phyloP scores from a whole-genome alignment of 306 rosid species.

The Casuarina glauca region DNA sequence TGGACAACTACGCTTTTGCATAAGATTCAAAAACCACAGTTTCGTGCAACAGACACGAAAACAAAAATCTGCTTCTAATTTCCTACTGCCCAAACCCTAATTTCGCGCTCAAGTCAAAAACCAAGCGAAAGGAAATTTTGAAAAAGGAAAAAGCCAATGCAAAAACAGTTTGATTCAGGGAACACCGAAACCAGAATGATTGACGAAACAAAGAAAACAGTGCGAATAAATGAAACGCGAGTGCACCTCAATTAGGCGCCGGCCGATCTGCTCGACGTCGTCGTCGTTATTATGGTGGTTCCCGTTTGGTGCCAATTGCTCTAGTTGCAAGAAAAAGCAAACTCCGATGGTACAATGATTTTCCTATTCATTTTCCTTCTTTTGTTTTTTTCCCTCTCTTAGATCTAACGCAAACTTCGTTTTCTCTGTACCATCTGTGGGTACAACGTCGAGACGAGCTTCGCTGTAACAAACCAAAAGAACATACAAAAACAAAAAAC shows the following conservation, averaged over 20 bases:
- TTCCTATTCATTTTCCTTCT: not conserved
- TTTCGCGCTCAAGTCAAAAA: not conserved
- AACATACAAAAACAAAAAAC: too few species aligned
- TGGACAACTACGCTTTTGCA: not conserved
- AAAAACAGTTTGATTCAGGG: not conserved
- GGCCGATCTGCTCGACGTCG: slow-evolving; percentile 23
- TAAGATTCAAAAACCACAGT: not conserved
- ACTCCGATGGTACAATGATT: not conserved
- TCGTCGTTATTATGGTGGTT: slow-evolving; percentile 8
- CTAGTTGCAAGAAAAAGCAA: not conserved
- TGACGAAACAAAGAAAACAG: not conserved
- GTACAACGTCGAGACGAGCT: slow-evolving; percentile 18
- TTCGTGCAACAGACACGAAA: not conserved
- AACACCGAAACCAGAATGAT: not conserved
- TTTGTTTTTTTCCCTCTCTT: not conserved
- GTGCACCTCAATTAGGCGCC: slow-evolving; percentile 42
- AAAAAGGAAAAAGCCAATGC: not conserved
- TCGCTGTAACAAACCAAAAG: not conserved
- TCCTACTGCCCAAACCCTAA: slow-evolving; percentile 13
- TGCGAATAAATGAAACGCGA: not conserved
- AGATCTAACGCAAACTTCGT: slow-evolving; percentile 46
- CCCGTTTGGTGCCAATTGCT: slow-evolving; percentile 11
- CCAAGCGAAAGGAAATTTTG: not conserved
- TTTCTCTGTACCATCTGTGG: slow-evolving; percentile 5
- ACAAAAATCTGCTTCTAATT: not conserved